Conservation (phyloP, 768 basidiomycete genomes). For the Mrakia blollopis region DNA sequence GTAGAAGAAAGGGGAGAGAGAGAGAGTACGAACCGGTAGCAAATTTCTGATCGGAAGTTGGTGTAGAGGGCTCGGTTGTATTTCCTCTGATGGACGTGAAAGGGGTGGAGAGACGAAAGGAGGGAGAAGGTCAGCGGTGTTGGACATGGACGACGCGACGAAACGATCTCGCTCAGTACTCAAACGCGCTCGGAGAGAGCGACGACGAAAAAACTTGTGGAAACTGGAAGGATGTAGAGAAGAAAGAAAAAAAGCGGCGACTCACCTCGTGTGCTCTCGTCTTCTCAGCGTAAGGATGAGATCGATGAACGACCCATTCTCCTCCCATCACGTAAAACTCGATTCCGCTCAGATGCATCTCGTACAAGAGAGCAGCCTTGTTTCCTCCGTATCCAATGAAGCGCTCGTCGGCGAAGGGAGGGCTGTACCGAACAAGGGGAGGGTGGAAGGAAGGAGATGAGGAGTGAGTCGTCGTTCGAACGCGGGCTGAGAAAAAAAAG, state of each 20-base stretch:
- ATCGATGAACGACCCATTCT: constrained; percentile 85
- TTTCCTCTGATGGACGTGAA: constrained; percentile 52
- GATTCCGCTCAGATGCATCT: constrained; percentile 81
- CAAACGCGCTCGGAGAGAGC: too few relatives aligned
- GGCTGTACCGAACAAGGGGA: background rate
- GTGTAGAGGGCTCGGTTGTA: constrained; percentile 70
- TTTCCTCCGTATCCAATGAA: constrained; percentile 89
- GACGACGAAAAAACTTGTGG: too few relatives aligned
- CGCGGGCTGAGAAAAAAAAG: too few relatives aligned
- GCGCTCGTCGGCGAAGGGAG: constrained; percentile 64
- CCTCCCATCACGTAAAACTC: constrained; percentile 77
- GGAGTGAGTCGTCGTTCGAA: too few relatives aligned
- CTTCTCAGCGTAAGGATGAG: constrained; percentile 71
- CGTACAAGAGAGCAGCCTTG: constrained; percentile 86
- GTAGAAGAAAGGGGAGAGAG: background rate
- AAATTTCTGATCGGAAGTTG: constrained; percentile 73
- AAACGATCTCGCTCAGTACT: background rate
- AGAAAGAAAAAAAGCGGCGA: background rate
- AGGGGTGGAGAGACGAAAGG: too few relatives aligned
- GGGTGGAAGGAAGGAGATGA: too few relatives aligned
- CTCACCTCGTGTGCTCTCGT: constrained; percentile 65
- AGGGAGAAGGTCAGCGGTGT: background rate
- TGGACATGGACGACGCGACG: background rate
- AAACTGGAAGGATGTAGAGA: too few relatives aligned
- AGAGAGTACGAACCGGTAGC: constrained; percentile 53